Evolutionary conservation across 2,329 filamentous ascomycete genomes (phyloP), one percentile per base, ranked within the genome.

Genomic region (Microcyclosporella mali): DNA sequence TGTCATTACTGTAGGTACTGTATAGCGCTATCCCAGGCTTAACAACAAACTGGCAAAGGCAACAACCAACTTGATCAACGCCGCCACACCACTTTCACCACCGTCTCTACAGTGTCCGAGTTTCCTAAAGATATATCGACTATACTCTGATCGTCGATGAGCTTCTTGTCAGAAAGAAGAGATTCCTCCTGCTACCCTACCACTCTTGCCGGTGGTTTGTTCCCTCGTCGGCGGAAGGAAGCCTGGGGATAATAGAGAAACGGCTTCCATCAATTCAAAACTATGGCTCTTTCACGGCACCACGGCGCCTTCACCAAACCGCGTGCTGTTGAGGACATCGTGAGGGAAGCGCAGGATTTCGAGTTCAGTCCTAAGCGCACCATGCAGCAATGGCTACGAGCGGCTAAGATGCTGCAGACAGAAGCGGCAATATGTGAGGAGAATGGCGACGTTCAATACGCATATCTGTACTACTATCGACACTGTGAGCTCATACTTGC

Each of bases 381-480:
- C 2, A 73, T 97, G 43, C 84, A 55, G 31, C 42, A 27, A 47
- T 62, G 58, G 59, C 52, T 62, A 9, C 56, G 57, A 14, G 47
- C 59, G 3, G 56, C 53, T 11, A 52, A 53, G 31, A 54, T 62
- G 52, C 49, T 62, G 12, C 49, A 58, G 17, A 63, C 41, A 10
- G 59, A 95, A 86, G 89, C 88, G 15, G 75, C 79, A 39, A 87
- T 90, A 56, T 95, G 95, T 61, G 77, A 92, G 57, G 77, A 78
- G 32, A 90, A 97, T 65, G 83, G 84, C 57, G 89, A 95, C 66
- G 80, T 88, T 51, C 80, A 88, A 56, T 84, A 92, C 60, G 86
- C 90, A 3, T 98, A 94, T 64, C 77, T 95, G 41, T 80, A 97
- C 46, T 78, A 94, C n/a, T 87, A 92, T 62, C 82, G 92, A 55